Base-by-base conservation (phyloP, 2,329 filamentous ascomycete genomes). In the Metarhizium guizhouense region DNA sequence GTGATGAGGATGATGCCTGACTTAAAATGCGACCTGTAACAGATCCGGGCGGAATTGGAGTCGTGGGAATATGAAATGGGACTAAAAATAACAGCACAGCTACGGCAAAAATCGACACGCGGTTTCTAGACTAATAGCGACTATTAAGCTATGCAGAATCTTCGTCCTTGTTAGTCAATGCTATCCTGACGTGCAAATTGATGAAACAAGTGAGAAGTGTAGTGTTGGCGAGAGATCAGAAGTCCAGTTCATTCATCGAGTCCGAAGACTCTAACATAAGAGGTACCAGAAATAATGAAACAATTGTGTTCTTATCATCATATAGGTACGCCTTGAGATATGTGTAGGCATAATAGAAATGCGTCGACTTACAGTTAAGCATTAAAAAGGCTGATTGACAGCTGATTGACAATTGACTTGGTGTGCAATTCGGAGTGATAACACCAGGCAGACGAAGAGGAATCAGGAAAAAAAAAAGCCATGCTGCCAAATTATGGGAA, bases 241-340 rank as follows among this genome's bases (percentile, higher is more conserved):
- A 90, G 88, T 90, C 86, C 86, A 77, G 76, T 87, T 78, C 82
- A 88, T 89, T 90, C 88, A 92, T 88, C 73, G 85, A 79, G 75
- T 74, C 77, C 68, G 71, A 76, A 76, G 69, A 68, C 79, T 78
- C 84, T 94, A 86, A 89, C 83, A 90, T 90, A 94, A 95, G 91
- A 95, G 91, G 90, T 95, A 91, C 90, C 90, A 95, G 89, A 95
- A 92, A 87, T 78, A 76, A 77, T 54, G 8, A 74, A 73, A 74
- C 65, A 76, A 78, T 77, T 75, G 78, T 78, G 70, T 71, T 72
- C 49, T 67, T 84, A 81, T 93, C 88, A 92, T 93, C 88, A 90
- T 81, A 64, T 65, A 69, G 29, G 29, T 43, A 54, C 47, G 53
- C 38, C 29, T 47, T 45, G 20, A 45, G 36, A 6, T 18, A 36